Percentiles rank a stretch among this genome's conserved stretches.
Evolutionary conservation across 306 rosid species (phyloP).

Genomic region (Quercus aquifolioides): DNA sequence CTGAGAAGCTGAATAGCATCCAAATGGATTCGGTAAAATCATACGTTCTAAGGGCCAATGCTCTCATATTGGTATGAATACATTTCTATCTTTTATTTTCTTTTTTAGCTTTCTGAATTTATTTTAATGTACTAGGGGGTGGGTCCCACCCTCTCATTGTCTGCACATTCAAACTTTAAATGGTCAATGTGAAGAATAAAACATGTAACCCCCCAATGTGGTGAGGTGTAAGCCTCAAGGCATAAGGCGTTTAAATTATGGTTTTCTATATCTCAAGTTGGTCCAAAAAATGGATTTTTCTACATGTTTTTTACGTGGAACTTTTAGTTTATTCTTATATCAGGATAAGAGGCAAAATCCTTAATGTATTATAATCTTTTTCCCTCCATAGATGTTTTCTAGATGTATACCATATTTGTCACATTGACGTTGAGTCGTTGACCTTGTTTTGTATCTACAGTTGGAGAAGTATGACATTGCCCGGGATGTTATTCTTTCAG

Average conservation of each 20-base stretch:
- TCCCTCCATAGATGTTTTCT: not conserved
- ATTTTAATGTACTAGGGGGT: not conserved
- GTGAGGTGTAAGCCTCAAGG: not conserved
- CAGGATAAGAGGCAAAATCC: not conserved
- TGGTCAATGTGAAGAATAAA: not conserved
- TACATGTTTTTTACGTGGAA: not conserved
- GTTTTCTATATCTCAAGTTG: not conserved
- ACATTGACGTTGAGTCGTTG: not conserved
- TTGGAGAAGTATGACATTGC: constrained; percentile 83
- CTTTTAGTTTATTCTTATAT: not conserved
- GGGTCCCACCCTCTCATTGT: not conserved
- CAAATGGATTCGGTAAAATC: constrained; percentile 56
- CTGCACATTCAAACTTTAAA: not conserved
- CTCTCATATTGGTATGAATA: constrained; percentile 65
- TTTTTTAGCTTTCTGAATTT: not conserved
- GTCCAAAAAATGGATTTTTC: not conserved
- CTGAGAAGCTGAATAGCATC: constrained; percentile 61
- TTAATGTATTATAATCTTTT: constrained; percentile 7
- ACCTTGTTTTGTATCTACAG: constrained; percentile 46
- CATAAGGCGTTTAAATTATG: not conserved
- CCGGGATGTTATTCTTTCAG: constrained; percentile 81
- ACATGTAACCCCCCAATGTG: not conserved
- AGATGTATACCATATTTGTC: constrained; percentile 3
- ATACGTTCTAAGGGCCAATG: constrained; percentile 69
- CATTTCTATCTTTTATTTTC: not conserved